Base-by-base conservation (phyloP, 2,329 filamentous ascomycete genomes). In the Ceratocystis huliohia region DNA sequence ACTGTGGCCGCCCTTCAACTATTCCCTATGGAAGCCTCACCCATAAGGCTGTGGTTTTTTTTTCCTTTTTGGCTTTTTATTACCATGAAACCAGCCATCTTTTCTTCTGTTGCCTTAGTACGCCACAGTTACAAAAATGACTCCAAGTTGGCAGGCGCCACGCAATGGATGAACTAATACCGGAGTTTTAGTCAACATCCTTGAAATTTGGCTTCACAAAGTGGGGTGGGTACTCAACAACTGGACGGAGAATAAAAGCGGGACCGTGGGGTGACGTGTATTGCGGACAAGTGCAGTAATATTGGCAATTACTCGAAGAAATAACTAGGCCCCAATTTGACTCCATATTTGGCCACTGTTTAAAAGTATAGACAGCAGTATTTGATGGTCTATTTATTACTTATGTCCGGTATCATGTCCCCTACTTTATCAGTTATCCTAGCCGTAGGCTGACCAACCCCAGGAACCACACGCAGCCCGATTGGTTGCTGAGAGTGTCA, bases 101-200 rank as follows among this genome's bases (percentile, higher is more conserved):
- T 28, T 10, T 30, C 15, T n/a, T 57, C 10, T n/a, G 6, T 4
- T 25, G 5, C 22, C 10, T 4, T 8, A 22, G 17, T 22, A 25
- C 53, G 53, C 53, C 53, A 57, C 53, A 33, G 7, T 4, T 28
- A 13, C 53, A 13, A 57, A 57, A 57, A 57, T 57, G 8, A 33
- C 53, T 33, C 53, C 28, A 30, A 57, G 30, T 10, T 50, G 28
- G 53, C 30, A 15, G 22, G 53, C 53, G 53, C 53, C 53, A 57
- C 25, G 30, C 8, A 13, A 57, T 30, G 53, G 53, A 57, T 57
- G 53, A 13, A 57, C 53, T 57, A 57, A 30, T 25, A 28, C 53
- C 25, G 53, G 53, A 57, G 53, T 33, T 57, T 57, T 57, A 57
- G 53, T 57, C 53, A 57, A n/a, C 5, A 57, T 57, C 53, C 53